Evolutionary conservation across 192 early-diverging fungal species (phyloP), one percentile per base, ranked within the genome.

Genomic region (Dissophora globulifera): DNA sequence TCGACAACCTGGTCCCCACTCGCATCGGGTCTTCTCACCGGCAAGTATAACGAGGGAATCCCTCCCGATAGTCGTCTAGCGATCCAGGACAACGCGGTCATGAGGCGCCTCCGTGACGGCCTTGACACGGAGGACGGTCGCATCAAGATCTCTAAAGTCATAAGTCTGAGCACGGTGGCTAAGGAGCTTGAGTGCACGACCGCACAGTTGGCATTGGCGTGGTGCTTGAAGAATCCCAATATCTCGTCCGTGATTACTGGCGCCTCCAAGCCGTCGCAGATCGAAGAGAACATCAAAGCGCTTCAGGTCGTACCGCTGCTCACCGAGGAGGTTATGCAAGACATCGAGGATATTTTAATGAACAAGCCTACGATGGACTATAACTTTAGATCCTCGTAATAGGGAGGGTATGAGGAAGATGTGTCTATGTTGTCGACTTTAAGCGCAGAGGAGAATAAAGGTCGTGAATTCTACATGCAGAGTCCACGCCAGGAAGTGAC

Each of bases 1-100:
- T 83, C 88, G 6, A 89, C 90, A 20, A 90, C 86, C 33, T 95
- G 92, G 91, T 94, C 92, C 3, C 93, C 93, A 0, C 7, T 75
- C 30, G 70, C 70, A 22, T 67, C 58, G 35, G 62, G 63, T 46
- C 45, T 67, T 4, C 71, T 88, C 15, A 81, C 82, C 16, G 92
- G 93, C 40, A 95, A 95, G 79, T 93, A 95, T 69, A 90, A 92
- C 55, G 56, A 78, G 25, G 85, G 82, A 7, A 87, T 95, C 41
- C 91, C 91, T 16, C 62, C 80, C 4, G 91, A 86, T 58, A 85
- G 90, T 22, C 85, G 93, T 26, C 67, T 95, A 13, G 84, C 82
- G 12, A 78, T 90, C 32, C 78, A 85, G n/a, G 84, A 85, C 29
- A 79, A 87, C 60, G 67, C 86, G 0, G 80, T 89, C 11, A 88